phyloP scores from a whole-genome alignment of 176 grass and related monocot genomes.

The Raddia guianensis region DNA sequence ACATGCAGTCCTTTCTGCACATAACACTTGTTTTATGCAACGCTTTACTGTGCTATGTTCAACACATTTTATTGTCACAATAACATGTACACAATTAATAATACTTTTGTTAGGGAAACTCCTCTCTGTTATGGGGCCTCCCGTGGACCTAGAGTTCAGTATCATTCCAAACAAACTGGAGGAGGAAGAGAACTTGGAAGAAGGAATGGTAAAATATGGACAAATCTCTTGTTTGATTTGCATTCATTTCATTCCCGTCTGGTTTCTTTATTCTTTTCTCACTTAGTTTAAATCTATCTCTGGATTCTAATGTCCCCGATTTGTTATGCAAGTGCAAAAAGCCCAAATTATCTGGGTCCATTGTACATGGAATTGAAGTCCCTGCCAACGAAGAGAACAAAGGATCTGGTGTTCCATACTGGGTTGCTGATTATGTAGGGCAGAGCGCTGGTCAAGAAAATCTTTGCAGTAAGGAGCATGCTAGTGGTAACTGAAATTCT shows the following conservation, averaged over 20 bases:
- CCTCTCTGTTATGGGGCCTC: slow-evolving; percentile 26
- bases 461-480: background rate
- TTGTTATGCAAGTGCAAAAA: slow-evolving; percentile 29
- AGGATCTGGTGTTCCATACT: background rate
- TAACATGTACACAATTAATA: too few species aligned
- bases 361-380: slow-evolving; percentile 11
- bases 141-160: background rate
- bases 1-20: too few species aligned
- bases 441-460: slow-evolving; percentile 23
- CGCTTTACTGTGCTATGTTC: background rate
- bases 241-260: slow-evolving; percentile 2
- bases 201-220: slow-evolving; percentile 31
- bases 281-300: background rate
- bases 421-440: slow-evolving; percentile 3
- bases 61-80: too few species aligned
- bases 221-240: background rate
- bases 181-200: slow-evolving; percentile 8
- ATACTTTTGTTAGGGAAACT: slow-evolving; percentile 9
- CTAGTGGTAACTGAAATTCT: slow-evolving; percentile 1
- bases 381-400: background rate
- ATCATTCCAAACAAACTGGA: too few species aligned
- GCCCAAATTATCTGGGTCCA: slow-evolving; percentile 9
- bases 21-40: background rate
- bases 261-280: background rate
- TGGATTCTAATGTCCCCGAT: slow-evolving; percentile 32